Evolutionary conservation across 495 filamentous ascomycete species (phyloP), one percentile per base, ranked within the genome.

Genomic region (Annulohypoxylon maeteangense): DNA sequence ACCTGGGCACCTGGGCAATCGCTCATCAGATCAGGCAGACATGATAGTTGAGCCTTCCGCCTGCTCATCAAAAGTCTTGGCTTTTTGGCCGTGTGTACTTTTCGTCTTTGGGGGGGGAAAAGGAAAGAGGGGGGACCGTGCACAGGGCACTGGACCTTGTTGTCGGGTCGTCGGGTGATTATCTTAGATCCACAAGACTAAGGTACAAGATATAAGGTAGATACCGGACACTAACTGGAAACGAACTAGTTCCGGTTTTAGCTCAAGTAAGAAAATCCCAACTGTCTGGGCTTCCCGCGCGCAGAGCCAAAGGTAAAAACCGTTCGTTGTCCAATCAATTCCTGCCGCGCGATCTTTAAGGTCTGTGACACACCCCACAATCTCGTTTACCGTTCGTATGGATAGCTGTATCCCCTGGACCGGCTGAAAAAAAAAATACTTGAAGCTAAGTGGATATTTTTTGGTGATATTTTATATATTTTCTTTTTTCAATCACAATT

Each of bases 261-360:
- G 51, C 22, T 36, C 38, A 63, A 40, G 45, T 18, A 16, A 57
- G 23, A 59, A 42, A 64, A 57, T 57, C 70, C 70, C 70, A 73
- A 73, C 70, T 25, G 56, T 66, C 70, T 73, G 70, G 70, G 56
- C 67, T 68, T 66, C 70, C 65, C 61, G 70, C 63, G 51, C 20
- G 63, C 40, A 31, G 63, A 11, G 20, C 51, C 16, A 53, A 54
- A 54, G 18, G 55, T 31, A 20, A 54, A 32, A 34, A 18, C 63
- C 71, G 71, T 71, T 70, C 42, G 63, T 27, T 29, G 48, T 25
- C 71, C 67, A 74, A 74, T 74, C 62, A 74, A 2, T 7, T 18
- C 7, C 50, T 70, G 67, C 71, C 61, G 61, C 61, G 61, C 47
- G 31, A 42, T 34, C 22, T 62, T 53, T 45, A 64, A 65, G 51